These are phyloP conservation scores for Pseudocercospora fuligena DNA, from an alignment of 2,329 filamentous ascomycete genomes.

Conservation along the genomic window DNA sequence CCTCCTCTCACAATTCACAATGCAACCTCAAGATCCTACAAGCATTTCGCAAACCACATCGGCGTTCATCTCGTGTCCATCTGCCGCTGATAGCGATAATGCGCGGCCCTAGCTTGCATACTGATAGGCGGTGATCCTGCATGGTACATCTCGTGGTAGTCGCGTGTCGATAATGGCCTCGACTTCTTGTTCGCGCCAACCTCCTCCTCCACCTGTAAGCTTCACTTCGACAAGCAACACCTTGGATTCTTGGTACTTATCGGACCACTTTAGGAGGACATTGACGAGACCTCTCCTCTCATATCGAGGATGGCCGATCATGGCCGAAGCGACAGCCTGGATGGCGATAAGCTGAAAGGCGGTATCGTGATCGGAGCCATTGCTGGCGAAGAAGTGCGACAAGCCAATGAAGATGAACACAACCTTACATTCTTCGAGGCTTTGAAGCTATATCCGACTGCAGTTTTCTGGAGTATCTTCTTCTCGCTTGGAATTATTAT, in stretches of 20 bases:
- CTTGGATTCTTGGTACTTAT: neutral
- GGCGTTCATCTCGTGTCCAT: neutral
- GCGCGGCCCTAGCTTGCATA: neutral
- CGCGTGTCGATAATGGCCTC: constrained; percentile 3
- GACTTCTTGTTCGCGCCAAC: neutral
- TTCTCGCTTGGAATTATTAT: constrained; percentile 66
- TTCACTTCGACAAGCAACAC: neutral
- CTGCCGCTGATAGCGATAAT: constrained; percentile 12
- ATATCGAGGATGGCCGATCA: constrained; percentile 3
- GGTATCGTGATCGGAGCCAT: constrained; percentile 35
- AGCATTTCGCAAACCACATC: neutral
- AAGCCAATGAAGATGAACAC: constrained; percentile 36
- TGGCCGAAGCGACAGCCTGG: constrained; percentile 9
- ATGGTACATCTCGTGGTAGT: constrained; percentile 8
- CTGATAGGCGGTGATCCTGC: constrained; percentile 10
- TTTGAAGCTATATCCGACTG: constrained; percentile 50
- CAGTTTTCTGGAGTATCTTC: constrained; percentile 59
- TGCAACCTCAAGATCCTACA: constrained; percentile 8
- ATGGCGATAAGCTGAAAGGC: constrained; percentile 28
- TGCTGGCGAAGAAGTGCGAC: constrained; percentile 34
- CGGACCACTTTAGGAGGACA: neutral
- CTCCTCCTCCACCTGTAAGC: constrained; percentile 8
- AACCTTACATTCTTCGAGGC: constrained; percentile 39
- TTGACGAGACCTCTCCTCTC: constrained; percentile 1
- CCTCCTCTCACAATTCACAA: neutral